Base-by-base conservation (phyloP, 768 basidiomycete genomes). In the Macrolepiota albuminosa region DNA sequence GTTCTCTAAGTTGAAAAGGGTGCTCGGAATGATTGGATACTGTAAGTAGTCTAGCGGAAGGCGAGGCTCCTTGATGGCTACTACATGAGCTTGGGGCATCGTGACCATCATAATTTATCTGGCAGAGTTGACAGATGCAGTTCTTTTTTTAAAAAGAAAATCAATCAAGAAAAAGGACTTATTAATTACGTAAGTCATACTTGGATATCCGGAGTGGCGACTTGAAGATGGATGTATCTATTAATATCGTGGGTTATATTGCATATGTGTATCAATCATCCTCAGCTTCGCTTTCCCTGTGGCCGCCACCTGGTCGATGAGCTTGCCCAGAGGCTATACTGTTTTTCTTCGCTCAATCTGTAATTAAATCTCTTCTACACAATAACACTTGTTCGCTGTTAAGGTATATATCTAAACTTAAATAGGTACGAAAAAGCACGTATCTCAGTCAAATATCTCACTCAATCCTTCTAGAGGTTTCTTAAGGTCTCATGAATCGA, bases 401-500 rank as follows among this genome's bases (percentile, higher is more conserved):
- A 39, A 40, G n/a, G 31, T 31, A 21, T 31, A 21, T 34, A 16
- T n/a, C 18, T 54, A 9, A 55, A 37, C 14, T 60, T 16, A 16
- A 50, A 33, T 36, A 55, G 54, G 53, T 49, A 36, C 1, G 34
- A 7, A 40, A 39, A 40, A 39, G 10, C 18, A 37, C 9, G 1
- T 11, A 26, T 37, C 5, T 26, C 2, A 10, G 31, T 10, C 11
- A 16, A 46, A 8, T 21, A 26, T 13, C 18, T 57, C 47, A 31
- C 47, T 37, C n/a, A 47, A 14, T n/a, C 9, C 5, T 31, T 31
- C 10, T 34, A 8, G 10, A 40, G 54, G 47, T 45, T 16, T 34
- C 40, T 31, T 21, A 43, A 26, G 36, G 11, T 21, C 29, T 43
- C 45, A 67, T 64, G 61, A 59, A 33, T 51, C 13, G 16, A 68